Percentiles rank a stretch among this genome's conserved stretches.
These are phyloP conservation scores for Nicotiana undulata DNA, from an alignment of 257 asterid species.

Conservation along the genomic window DNA sequence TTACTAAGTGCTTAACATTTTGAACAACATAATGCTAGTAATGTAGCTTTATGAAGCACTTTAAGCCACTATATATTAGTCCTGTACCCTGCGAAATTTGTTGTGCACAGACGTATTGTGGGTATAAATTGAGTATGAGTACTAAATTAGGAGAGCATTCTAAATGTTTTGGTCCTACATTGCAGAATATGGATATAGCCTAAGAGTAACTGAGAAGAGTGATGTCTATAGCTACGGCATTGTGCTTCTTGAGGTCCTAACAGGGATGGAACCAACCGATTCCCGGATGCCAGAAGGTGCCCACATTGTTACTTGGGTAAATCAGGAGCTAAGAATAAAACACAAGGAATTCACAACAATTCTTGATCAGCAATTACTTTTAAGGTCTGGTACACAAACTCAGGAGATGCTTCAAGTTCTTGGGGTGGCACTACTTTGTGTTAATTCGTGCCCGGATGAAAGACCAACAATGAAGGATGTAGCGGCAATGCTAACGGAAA, in stretches of 20 bases:
- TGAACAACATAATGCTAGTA: neutral
- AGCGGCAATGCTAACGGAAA: slow-evolving; percentile 58
- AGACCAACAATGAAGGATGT: slow-evolving; percentile 79
- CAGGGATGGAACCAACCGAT: slow-evolving; percentile 73
- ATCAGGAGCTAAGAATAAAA: slow-evolving; percentile 38
- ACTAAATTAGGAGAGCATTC: neutral
- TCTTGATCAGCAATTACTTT: slow-evolving; percentile 50
- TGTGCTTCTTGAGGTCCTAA: slow-evolving; percentile 65
- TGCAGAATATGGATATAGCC: slow-evolving; percentile 76
- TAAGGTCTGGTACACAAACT: slow-evolving; percentile 46
- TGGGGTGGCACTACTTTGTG: slow-evolving; percentile 67
- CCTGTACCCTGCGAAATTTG: neutral
- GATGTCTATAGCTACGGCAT: slow-evolving; percentile 68
- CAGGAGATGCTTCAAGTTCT: slow-evolving; percentile 75
- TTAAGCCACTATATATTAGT: neutral
- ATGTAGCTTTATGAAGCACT: neutral
- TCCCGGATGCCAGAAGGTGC: slow-evolving; percentile 52
- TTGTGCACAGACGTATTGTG: neutral
- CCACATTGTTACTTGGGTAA: slow-evolving; percentile 54
- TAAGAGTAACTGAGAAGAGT: slow-evolving; percentile 64
- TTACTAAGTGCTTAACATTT: neutral
- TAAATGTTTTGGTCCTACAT: slow-evolving; percentile 4
- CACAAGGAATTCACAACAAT: slow-evolving; percentile 46
- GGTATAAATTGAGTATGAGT: neutral
- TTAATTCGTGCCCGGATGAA: slow-evolving; percentile 45